Conservation (phyloP, 345 rosid genomes). For the Syzygium oleosum region DNA sequence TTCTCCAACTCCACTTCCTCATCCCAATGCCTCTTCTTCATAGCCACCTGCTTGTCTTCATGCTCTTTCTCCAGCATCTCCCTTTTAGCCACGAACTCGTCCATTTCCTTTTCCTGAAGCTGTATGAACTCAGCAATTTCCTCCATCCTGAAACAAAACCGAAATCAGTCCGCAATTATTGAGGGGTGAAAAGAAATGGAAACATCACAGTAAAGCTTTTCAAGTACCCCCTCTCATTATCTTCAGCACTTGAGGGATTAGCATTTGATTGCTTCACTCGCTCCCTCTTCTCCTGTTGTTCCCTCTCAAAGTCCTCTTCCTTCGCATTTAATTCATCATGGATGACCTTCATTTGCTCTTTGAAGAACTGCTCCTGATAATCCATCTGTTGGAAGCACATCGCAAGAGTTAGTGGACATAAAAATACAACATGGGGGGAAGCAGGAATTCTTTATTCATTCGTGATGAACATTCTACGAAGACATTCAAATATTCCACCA, state of each 20-base stretch:
- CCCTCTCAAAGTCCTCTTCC: conserved; percentile 75
- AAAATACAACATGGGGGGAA: neutral
- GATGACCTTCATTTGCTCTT: conserved; percentile 36
- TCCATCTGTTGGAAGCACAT: conserved; percentile 43
- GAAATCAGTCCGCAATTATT: neutral
- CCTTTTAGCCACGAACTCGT: conserved; percentile 51
- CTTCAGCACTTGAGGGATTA: conserved; percentile 24
- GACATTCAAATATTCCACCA: neutral
- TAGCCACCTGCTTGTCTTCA: conserved; percentile 35
- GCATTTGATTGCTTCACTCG: conserved; percentile 40
- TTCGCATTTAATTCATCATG: conserved; percentile 37
- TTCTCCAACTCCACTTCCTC: conserved; percentile 59
- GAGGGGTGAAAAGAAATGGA: neutral
- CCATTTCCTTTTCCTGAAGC: conserved; percentile 52
- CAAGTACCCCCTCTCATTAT: conserved; percentile 39
- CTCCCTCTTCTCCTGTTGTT: conserved; percentile 70
- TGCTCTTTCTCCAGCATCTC: conserved; percentile 50
- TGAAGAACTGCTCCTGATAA: conserved; percentile 60
- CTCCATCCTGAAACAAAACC: conserved; percentile 34
- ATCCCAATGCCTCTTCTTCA: conserved; percentile 50
- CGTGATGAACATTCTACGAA: neutral
- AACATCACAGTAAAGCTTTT: no score
- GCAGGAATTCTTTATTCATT: neutral
- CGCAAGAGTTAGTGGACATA: neutral
- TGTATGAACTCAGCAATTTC: conserved; percentile 38